A percentile compares a stretch with the other conserved stretches of the same genome.
These are phyloP conservation scores for Candida fluviatilis DNA, from an alignment of 805 yeast genomes.

Conservation along the genomic window DNA sequence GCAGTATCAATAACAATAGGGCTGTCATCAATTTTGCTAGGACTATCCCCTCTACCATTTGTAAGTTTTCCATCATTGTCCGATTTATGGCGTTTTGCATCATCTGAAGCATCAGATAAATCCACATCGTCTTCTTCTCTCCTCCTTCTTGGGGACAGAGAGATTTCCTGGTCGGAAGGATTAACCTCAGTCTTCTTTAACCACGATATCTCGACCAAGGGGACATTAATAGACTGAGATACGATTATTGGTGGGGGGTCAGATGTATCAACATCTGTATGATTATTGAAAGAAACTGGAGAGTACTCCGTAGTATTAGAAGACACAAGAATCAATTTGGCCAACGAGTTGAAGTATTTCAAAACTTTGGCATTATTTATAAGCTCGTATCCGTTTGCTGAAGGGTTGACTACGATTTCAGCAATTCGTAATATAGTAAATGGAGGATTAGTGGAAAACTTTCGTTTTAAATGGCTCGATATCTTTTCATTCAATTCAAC, in stretches of 20 bases:
- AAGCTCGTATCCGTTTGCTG: constrained; percentile 26
- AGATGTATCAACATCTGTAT: constrained; percentile 3
- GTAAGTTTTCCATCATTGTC: background rate
- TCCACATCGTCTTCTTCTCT: constrained; percentile 6
- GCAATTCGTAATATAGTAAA: constrained; percentile 47
- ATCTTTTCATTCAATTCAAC: constrained; percentile 15
- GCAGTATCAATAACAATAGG: too few species aligned
- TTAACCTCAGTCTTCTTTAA: constrained; percentile 8
- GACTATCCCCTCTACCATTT: background rate
- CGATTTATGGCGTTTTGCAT: constrained; percentile 1
- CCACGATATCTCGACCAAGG: constrained; percentile 29
- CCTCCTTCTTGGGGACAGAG: constrained; percentile 4
- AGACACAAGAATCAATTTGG: constrained; percentile 25
- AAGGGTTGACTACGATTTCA: constrained; percentile 44
- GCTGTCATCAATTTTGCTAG: background rate
- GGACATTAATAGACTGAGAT: constrained; percentile 10
- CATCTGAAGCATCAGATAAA: constrained; percentile 1
- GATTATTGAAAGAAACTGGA: constrained; percentile 8
- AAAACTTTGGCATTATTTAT: constrained; percentile 22
- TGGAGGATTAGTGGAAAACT: constrained; percentile 34
- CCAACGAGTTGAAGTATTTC: constrained; percentile 45
- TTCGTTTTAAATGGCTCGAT: constrained; percentile 26
- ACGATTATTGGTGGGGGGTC: constrained; percentile 1
- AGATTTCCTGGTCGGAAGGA: background rate
- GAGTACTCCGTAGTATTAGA: constrained; percentile 25